Evolutionary conservation across 371 early-diverging fungal species (phyloP).

Genomic region (Nematocida sp.): DNA sequence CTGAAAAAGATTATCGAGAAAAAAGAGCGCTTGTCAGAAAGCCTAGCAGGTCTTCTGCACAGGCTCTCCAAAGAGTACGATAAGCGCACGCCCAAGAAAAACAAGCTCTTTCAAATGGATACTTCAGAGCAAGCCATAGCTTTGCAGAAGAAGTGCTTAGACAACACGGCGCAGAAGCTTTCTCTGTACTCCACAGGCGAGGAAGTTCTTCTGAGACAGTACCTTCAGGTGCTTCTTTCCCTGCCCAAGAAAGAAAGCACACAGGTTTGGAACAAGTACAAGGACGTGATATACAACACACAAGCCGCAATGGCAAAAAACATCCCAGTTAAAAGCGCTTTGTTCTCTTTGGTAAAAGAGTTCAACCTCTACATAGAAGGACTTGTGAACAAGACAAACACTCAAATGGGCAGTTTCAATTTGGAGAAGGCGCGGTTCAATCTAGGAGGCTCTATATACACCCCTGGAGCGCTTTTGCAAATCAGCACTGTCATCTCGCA

Average conservation of each 20-base stretch:
- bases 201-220: not conserved
- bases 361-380: not conserved
- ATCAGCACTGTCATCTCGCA: conserved; percentile 18
- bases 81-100: not conserved
- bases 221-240: not conserved
- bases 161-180: not conserved
- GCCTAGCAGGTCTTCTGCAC: not conserved
- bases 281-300: conserved; percentile 9
- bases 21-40: not conserved
- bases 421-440: conserved; percentile 52
- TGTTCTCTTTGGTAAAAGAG: not conserved
- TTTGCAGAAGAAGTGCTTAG: conserved; percentile 14
- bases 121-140: conserved; percentile 3
- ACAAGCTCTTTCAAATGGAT: conserved; percentile 13
- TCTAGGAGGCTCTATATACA: conserved; percentile 60
- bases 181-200: not conserved
- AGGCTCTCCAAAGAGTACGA: not conserved
- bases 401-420: conserved; percentile 27
- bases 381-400: not conserved
- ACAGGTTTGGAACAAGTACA: conserved; percentile 15
- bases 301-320: not conserved
- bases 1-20: conserved; percentile 7
- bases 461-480: conserved; percentile 42
- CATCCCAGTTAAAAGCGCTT: not conserved
- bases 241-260: not conserved